Conservation (phyloP, 176 grass and related monocot genomes). For the Otatea glauca region DNA sequence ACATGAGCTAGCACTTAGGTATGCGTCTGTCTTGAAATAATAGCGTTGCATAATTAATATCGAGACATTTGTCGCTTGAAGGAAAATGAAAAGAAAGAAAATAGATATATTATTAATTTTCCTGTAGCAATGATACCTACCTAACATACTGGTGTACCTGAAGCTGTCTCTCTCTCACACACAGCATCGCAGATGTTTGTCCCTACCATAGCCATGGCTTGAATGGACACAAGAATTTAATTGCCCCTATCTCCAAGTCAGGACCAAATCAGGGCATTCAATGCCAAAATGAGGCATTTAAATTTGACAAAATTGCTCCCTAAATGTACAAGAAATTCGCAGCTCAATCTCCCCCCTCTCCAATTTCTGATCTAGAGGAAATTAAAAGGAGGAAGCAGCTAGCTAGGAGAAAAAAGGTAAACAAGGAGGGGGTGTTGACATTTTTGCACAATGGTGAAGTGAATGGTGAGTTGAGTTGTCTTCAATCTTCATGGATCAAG, state of each 20-base stretch:
- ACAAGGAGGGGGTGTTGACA: neutral
- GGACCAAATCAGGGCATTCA: slow-evolving; percentile 40
- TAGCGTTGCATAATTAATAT: neutral
- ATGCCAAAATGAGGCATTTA: slow-evolving; percentile 11
- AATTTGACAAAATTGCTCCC: slow-evolving; percentile 33
- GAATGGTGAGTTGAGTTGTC: neutral
- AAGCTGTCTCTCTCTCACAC: neutral
- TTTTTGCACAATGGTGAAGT: slow-evolving; percentile 21
- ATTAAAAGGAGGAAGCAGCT: slow-evolving; percentile 11
- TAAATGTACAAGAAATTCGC: slow-evolving; percentile 35
- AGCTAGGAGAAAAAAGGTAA: neutral
- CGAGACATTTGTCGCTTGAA: neutral
- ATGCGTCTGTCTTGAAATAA: neutral
- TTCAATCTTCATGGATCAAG: slow-evolving; percentile 52
- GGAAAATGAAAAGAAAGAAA: neutral
- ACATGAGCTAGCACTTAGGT: neutral
- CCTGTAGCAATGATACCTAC: slow-evolving; percentile 20
- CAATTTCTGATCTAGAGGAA: slow-evolving; percentile 19
- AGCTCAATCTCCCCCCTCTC: neutral
- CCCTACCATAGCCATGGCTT: slow-evolving; percentile 10
- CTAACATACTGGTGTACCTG: slow-evolving; percentile 6
- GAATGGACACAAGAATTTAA: slow-evolving; percentile 20
- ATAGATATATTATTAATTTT: neutral
- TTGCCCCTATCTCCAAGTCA: slow-evolving; percentile 42
- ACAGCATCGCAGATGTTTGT: slow-evolving; percentile 31